phyloP scores from a whole-genome alignment of 2,329 filamentous ascomycete genomes.

The Microsporum audouinii region DNA sequence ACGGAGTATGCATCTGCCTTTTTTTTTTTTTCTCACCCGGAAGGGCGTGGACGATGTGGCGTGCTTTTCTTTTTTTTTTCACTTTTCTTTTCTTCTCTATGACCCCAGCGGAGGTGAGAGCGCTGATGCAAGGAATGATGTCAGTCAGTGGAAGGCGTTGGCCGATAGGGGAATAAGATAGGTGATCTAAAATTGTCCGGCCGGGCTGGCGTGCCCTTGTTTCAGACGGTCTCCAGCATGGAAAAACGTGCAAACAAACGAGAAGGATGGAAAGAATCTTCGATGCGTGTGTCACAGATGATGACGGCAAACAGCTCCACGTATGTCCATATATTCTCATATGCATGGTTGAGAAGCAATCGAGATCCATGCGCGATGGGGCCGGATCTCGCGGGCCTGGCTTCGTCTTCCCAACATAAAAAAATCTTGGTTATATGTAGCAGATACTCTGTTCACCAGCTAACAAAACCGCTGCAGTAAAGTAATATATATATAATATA shows the following conservation, averaged over 20 bases:
- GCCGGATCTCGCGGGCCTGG: not conserved
- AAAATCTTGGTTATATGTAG: no score
- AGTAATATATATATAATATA: not conserved
- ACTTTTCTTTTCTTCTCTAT: not conserved
- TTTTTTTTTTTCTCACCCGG: not conserved
- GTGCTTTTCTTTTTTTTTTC: not conserved
- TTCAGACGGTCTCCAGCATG: not conserved
- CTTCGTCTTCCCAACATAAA: not conserved
- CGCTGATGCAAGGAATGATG: not conserved
- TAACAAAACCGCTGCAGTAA: no score
- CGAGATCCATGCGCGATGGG: slow-evolving; percentile 3
- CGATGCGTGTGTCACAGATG: not conserved
- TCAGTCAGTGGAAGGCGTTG: not conserved
- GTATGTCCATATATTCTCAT: not conserved
- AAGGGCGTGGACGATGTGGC: not conserved
- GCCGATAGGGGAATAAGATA: not conserved
- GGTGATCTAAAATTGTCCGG: not conserved
- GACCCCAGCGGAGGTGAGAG: not conserved
- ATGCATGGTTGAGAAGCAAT: not conserved
- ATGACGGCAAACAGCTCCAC: not conserved
- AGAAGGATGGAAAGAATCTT: not conserved
- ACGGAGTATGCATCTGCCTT: not conserved
- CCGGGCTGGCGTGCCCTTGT: not conserved
- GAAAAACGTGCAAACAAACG: not conserved
- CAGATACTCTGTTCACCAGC: no score